phyloP scores from a whole-genome alignment of 2,329 filamentous ascomycete genomes.

The Bipolaris oryzae region DNA sequence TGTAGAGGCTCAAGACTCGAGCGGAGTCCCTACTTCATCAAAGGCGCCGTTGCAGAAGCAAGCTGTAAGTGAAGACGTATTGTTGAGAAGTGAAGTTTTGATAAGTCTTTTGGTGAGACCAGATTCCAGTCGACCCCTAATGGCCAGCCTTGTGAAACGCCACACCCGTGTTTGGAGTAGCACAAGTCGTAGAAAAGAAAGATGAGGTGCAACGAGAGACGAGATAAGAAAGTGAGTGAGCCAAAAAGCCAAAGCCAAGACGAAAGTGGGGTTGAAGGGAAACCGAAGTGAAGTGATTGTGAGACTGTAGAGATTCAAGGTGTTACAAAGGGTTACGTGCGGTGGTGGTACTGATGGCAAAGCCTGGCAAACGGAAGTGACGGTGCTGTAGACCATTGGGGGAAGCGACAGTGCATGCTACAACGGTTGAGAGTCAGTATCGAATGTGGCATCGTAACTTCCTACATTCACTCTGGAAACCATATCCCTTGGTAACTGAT shows the following conservation, averaged over 20 bases:
- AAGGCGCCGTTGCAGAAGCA: not conserved
- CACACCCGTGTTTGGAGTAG: not conserved
- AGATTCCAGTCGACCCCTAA: not conserved
- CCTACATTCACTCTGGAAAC: not conserved
- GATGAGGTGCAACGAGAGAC: not conserved
- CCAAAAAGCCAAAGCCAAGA: not conserved
- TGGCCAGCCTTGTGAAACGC: not conserved
- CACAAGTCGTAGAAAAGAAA: not conserved
- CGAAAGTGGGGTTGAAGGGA: not conserved
- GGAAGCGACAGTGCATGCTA: not conserved
- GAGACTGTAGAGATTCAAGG: not conserved
- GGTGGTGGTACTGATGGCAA: conserved; percentile 1
- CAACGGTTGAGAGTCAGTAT: not conserved
- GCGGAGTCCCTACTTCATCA: not conserved
- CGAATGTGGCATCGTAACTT: not conserved
- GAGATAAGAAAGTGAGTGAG: not conserved
- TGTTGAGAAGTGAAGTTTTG: not conserved
- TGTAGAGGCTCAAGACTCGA: not conserved
- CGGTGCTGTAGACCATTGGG: conserved; percentile 1
- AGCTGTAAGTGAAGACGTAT: not conserved
- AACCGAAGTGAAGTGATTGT: not conserved
- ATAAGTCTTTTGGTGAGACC: not conserved
- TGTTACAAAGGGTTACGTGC: not conserved
- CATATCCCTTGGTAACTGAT: too few species aligned
- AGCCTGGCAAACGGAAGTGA: conserved; percentile 2